phyloP scores from a whole-genome alignment of 2,329 filamentous ascomycete species.

The Alternaria ventricosa region DNA sequence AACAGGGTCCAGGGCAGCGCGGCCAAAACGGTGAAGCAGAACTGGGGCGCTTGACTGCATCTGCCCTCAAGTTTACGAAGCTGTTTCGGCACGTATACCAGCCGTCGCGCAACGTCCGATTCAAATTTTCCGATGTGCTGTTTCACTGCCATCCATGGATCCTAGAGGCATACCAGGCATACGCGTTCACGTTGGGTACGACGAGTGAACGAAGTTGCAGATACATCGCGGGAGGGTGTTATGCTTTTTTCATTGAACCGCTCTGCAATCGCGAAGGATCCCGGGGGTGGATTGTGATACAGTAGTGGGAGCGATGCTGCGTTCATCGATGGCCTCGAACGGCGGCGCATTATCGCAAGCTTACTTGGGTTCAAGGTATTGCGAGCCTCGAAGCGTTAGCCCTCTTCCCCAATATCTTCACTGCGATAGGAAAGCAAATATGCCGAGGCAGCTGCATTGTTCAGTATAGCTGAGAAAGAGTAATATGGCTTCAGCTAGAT shows the following conservation, averaged over 20 bases:
- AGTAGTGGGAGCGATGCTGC: background rate
- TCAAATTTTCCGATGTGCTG: background rate
- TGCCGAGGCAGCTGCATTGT: background rate
- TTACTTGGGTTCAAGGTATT: background rate
- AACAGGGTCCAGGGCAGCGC: background rate
- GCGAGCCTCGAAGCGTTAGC: background rate
- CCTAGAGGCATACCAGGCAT: background rate
- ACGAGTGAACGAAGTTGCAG: background rate
- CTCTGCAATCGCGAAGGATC: background rate
- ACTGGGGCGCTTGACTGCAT: constrained; percentile 3
- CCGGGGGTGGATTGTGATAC: background rate
- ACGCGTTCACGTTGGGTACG: background rate
- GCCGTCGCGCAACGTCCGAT: background rate
- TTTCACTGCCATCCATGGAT: background rate
- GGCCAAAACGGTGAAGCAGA: background rate
- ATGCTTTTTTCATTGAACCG: background rate
- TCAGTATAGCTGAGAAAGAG: background rate
- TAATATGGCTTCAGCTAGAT: background rate
- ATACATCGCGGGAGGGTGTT: background rate
- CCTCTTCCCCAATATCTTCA: background rate
- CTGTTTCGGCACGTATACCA: background rate
- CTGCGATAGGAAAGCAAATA: constrained; percentile 1
- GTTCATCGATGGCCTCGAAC: background rate
- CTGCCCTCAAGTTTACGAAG: background rate
- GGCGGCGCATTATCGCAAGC: background rate